Evolutionary conservation across 345 rosid species (phyloP).

Genomic region (Syzygium aromaticum): DNA sequence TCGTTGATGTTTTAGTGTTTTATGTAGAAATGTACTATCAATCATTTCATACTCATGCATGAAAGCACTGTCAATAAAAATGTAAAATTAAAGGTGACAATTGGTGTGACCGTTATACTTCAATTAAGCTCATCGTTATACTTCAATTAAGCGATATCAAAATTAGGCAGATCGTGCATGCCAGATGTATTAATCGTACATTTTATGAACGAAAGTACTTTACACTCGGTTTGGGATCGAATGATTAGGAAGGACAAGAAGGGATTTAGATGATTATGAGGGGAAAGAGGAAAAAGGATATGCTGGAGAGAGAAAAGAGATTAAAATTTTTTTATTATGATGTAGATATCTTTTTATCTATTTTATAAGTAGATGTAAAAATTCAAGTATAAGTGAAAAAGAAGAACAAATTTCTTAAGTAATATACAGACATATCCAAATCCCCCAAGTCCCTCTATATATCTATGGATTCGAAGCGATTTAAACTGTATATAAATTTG

Average conservation of each 20-base stretch:
- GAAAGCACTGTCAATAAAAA: neutral
- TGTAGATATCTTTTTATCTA: neutral
- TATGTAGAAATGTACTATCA: neutral
- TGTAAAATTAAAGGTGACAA: rapidly evolving
- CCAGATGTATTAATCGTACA: rapidly evolving
- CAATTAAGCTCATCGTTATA: too few relatives aligned
- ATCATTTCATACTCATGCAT: neutral
- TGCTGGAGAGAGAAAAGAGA: neutral
- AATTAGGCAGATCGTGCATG: rapidly evolving
- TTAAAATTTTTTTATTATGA: neutral
- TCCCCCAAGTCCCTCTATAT: rapidly evolving
- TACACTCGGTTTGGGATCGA: rapidly evolving
- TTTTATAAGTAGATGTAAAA: neutral
- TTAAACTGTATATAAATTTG: neutral
- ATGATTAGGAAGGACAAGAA: neutral
- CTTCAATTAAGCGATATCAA: rapidly evolving
- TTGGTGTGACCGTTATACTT: rapidly evolving
- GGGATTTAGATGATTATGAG: neutral
- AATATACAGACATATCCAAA: neutral
- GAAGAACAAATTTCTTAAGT: neutral
- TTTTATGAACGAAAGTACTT: neutral
- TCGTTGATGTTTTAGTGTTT: neutral
- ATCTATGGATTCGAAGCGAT: neutral
- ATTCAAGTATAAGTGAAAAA: neutral
- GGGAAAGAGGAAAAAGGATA: neutral